Evolutionary conservation across 139 green algal species (phyloP).

Genomic region (Edaphochlamys debaryana): DNA sequence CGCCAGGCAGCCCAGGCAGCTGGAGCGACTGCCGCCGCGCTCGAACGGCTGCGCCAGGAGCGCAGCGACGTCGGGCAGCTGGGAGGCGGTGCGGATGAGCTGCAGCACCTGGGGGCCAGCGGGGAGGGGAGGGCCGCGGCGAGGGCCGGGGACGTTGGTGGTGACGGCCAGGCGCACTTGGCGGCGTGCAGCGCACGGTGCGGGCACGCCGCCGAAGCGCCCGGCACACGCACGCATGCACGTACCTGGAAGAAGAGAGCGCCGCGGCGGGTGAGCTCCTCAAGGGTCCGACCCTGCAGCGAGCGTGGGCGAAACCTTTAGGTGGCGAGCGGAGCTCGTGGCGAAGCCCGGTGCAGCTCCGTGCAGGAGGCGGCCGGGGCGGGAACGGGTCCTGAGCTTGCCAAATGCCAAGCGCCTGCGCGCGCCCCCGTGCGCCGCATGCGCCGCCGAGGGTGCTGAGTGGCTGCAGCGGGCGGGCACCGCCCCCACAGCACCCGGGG

Average conservation of each 20-base stretch:
- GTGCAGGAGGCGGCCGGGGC: background rate
- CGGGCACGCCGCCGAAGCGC: background rate
- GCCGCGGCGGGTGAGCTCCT: background rate
- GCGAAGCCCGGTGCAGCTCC: background rate
- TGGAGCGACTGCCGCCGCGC: background rate
- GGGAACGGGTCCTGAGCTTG: background rate
- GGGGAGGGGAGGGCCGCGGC: background rate
- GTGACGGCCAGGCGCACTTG: too few species aligned
- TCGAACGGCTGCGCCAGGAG: slow-evolving; percentile 12
- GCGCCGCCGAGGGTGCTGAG: too few species aligned
- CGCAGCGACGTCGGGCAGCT: slow-evolving; percentile 10
- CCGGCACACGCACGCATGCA: background rate
- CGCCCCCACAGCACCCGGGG: too few species aligned
- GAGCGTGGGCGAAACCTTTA: background rate
- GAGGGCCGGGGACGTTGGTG: background rate
- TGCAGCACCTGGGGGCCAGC: background rate
- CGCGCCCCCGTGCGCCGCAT: too few species aligned
- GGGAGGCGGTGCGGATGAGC: slow-evolving; percentile 1
- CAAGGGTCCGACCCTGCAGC: background rate
- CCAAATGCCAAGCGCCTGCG: too few species aligned
- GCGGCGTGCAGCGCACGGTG: background rate
- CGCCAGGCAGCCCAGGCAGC: slow-evolving; percentile 12
- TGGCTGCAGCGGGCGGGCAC: background rate
- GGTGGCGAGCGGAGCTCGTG: background rate
- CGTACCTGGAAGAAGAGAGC: slow-evolving; percentile 8